A percentile compares a stretch with the other conserved stretches of the same genome.
Evolutionary conservation across 139 green algal species (phyloP).

Genomic region (Chlorella sp.): DNA sequence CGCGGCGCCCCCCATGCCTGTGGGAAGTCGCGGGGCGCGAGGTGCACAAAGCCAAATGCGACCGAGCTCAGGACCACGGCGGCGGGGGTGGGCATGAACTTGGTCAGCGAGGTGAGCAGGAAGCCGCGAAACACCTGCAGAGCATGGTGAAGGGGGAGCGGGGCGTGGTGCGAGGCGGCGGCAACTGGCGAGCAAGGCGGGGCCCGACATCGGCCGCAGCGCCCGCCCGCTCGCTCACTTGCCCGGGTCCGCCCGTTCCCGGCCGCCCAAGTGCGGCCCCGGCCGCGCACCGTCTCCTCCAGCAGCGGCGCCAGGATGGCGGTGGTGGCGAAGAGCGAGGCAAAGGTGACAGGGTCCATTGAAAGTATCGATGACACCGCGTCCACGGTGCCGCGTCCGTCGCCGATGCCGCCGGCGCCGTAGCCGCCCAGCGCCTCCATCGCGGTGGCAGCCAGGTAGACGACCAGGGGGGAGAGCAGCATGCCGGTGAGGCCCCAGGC

Average conservation of each 20-base stretch:
- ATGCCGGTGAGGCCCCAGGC: slow-evolving; percentile 73
- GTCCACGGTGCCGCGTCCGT: slow-evolving; percentile 79
- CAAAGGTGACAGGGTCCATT: slow-evolving; percentile 67
- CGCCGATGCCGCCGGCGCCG: slow-evolving; percentile 41
- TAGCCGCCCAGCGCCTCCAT: slow-evolving; percentile 15
- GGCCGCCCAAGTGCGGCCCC: no score
- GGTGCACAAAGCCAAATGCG: slow-evolving; percentile 77
- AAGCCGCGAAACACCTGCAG: slow-evolving; percentile 95
- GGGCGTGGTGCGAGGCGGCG: no score
- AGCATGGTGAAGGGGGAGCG: no score
- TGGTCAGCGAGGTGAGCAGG: slow-evolving; percentile 81
- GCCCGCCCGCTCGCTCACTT: no score
- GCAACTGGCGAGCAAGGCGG: no score
- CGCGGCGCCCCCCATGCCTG: slow-evolving; percentile 14
- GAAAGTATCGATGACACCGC: slow-evolving; percentile 72
- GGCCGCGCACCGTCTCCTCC: slow-evolving; percentile 87
- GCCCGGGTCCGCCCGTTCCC: no score
- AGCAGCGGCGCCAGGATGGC: slow-evolving; percentile 79
- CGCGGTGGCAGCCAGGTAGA: slow-evolving; percentile 47
- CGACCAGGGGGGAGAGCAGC: slow-evolving; percentile 59
- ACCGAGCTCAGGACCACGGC: slow-evolving; percentile 66
- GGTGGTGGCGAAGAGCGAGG: slow-evolving; percentile 51
- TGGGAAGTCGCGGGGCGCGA: slow-evolving; percentile 75
- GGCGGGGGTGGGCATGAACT: slow-evolving; percentile 45
- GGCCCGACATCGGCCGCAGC: no score